Evolutionary conservation across 768 basidiomycete genomes (phyloP), one percentile per base, ranked within the genome.

Genomic region (Phaffia australis): DNA sequence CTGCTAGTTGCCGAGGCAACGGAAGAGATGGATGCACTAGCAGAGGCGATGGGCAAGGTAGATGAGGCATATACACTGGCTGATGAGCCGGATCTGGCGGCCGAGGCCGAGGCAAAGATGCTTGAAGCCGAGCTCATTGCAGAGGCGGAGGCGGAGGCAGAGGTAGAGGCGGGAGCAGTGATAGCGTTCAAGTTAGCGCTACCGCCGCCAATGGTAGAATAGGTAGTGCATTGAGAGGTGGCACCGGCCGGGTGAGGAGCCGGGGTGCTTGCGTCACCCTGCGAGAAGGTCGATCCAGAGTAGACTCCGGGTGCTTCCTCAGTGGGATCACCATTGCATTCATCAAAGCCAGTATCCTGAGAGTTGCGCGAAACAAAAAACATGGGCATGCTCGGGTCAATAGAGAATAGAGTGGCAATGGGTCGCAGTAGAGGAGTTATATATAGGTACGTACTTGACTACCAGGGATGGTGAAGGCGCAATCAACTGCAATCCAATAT

Each of bases 161-260:
- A 35, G 56, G 15, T 19, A 23, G 9, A 32, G 30, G 15, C 21
- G n/a, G 32, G 21, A 19, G 19, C 5, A 49, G 30, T 52, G 60
- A 25, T 47, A 7, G 30, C 50, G 60, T 30, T 62, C 23, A 52
- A 46, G n/a, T 27, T 50, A 3, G 61, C 19, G 35, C 32, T 16
- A n/a, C 52, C 60, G 15, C 48, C 48, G 3, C 32, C 55, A 64
- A 88, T 80, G 7, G 82, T 82, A 56, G 78, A 77, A 21, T 79
- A 66, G 2, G 80, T 69, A 19, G 77, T 78, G 78, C 90, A 92
- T 25, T 79, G 76, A 21, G 83, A 86, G 2, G 84, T 84, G 21
- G 67, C 62, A 23, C 50, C 61, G 16, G 67, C 50, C 27, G 62
- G 23, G 42, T 80, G 79, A 4, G 79, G 71, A 1, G 74, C 71